A percentile compares a stretch with the other conserved stretches of the same genome.
Evolutionary conservation across 306 rosid genomes (phyloP).

Genomic region (Trichosanthes cucumerina): DNA sequence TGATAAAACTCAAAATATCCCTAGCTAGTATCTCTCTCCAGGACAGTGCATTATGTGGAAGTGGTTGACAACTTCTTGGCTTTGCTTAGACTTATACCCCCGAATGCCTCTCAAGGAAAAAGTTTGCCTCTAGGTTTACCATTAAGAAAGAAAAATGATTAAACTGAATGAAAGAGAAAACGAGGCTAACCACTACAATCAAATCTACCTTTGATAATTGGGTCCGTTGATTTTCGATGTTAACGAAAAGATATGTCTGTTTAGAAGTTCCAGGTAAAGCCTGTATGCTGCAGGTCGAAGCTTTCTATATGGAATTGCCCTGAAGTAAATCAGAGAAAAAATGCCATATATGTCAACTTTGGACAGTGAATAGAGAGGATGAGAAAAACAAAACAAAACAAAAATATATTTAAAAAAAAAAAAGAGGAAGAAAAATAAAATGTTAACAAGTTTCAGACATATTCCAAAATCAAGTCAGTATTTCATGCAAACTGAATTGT

Average conservation of each 20-base stretch:
- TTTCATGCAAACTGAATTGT: not conserved
- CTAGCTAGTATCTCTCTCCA: not conserved
- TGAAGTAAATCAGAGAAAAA: conserved; percentile 18
- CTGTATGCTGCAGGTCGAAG: conserved; percentile 57
- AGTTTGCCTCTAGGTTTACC: not conserved
- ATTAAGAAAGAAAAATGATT: not conserved
- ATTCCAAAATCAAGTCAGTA: not conserved
- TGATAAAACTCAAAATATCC: not conserved
- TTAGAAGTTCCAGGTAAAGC: conserved; percentile 74
- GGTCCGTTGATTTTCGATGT: conserved; percentile 35
- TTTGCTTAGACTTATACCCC: not conserved
- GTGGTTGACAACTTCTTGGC: not conserved
- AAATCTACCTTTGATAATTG: conserved; percentile 44
- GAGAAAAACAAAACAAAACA: not conserved
- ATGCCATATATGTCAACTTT: conserved; percentile 8
- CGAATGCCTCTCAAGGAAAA: not conserved
- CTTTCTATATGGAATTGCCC: conserved; percentile 64
- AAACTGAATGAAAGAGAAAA: not conserved
- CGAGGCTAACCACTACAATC: not conserved
- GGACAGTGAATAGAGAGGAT: not conserved
- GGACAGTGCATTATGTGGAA: not conserved
- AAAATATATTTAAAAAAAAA: too few species aligned
- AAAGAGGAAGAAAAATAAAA: not conserved
- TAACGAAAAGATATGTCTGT: conserved; percentile 33
- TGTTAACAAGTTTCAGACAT: not conserved